Conservation (phyloP, 1,284 basidiomycete genomes). For the Malassezia sympodialis region DNA sequence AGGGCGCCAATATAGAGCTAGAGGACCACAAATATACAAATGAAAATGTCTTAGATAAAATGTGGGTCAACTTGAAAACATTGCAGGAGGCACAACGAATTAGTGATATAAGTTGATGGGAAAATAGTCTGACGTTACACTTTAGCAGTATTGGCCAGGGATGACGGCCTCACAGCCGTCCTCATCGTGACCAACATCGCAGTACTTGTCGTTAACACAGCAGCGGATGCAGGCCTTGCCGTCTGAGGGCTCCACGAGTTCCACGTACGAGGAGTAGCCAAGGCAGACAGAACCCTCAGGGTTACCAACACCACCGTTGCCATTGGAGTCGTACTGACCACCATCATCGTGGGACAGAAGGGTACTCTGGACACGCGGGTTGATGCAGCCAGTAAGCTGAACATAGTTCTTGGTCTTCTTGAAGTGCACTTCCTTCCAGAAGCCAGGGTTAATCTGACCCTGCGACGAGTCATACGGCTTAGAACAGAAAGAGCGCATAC, state of each 20-base stretch:
- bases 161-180: constrained; percentile 21
- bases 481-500: constrained; percentile 14
- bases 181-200: constrained; percentile 17
- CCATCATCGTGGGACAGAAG: constrained; percentile 28
- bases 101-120: neutral
- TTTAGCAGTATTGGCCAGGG: constrained; percentile 19
- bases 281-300: constrained; percentile 28
- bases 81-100: neutral
- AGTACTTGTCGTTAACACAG: constrained; percentile 29
- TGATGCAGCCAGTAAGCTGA: constrained; percentile 25
- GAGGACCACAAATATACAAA: neutral
- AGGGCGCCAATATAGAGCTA: neutral
- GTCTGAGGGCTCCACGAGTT: constrained; percentile 36
- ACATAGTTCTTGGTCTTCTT: constrained; percentile 22
- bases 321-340: constrained; percentile 44
- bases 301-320: constrained; percentile 41
- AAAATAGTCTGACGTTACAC: no score
- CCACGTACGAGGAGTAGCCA: constrained; percentile 39
- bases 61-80: neutral
- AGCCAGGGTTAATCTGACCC: constrained; percentile 15
- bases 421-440: constrained; percentile 19
- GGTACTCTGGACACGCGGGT: constrained; percentile 16
- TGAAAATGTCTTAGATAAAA: neutral
- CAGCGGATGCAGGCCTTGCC: constrained; percentile 41
- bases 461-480: constrained; percentile 13